Evolutionary conservation across 345 rosid species (phyloP), one percentile per base, ranked within the genome.

Genomic region (Eucalyptus erythrocorys): DNA sequence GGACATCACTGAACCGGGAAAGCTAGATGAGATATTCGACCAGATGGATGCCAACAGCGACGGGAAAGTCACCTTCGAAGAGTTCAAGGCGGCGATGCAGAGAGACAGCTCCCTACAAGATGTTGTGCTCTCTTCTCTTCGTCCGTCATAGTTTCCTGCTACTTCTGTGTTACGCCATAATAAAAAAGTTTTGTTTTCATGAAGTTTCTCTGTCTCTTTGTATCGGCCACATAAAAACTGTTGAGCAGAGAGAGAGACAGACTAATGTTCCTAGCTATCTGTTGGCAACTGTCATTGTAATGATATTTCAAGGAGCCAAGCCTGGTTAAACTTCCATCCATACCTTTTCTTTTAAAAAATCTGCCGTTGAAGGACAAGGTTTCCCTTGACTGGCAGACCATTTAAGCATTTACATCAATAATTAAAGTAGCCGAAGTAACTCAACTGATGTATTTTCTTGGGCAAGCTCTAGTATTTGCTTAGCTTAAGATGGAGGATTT

Each of bases 41-140:
- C 89, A 85, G 87, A 94, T 94, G 96, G 96, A 95, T 89, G 95
- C 95, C 68, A 94, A 93, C 90, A 93, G 92, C 12, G 97, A 95
- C 48, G 96, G 96, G 27, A 94, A 94, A 90, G 95, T 95, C 68
- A 93, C 95, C 24, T 94, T 94, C 43, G 97, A 95, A 9, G 96
- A 95, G 92, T 95, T 95, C 92, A 95, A 93, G 90, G 94, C 94
- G 47, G 96, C 96, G 17, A 93, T 94, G 97, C 90, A 93, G 91
- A 90, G 94, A 88, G 96, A 95, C 89, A 93, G 96, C 93, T 95
- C 94, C 51, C 95, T 94, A 34, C 94, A 94, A 88, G 96, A 95
- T 32, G 95, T 88, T 6, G 89, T 95, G 89, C 95, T 94, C 88
- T 94, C 95, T 53, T 94, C 93, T 24, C 95, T 94, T 49, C 97